A percentile compares a stretch with the other conserved stretches of the same genome.
These are phyloP conservation scores for Mycena vitilis DNA, from an alignment of 768 basidiomycete genomes.

Conservation along the genomic window DNA sequence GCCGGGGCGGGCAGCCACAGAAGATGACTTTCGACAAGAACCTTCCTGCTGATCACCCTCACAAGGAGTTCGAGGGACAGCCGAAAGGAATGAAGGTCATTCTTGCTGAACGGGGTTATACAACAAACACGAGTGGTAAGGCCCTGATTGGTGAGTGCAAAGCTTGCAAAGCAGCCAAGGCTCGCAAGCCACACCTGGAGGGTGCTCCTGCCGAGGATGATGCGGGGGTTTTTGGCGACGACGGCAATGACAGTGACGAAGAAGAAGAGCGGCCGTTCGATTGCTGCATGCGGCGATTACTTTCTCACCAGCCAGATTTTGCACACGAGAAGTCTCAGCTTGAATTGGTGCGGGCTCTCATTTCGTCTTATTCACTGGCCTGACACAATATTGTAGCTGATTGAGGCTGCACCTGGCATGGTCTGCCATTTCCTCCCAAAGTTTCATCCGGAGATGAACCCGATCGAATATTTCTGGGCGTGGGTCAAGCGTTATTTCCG, in stretches of 20 bases:
- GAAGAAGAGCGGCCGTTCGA: constrained; percentile 26
- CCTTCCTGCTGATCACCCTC: constrained; percentile 29
- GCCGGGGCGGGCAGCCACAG: constrained; percentile 19
- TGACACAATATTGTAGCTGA: neutral
- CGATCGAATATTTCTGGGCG: constrained; percentile 25
- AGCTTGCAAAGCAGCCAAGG: constrained; percentile 15
- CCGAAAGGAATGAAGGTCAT: constrained; percentile 36
- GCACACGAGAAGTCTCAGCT: constrained; percentile 31
- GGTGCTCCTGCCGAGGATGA: constrained; percentile 14
- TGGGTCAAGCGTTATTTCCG: constrained; percentile 20
- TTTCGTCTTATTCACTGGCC: neutral
- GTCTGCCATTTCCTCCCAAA: constrained; percentile 21
- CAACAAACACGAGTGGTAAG: constrained; percentile 4
- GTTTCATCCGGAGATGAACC: constrained; percentile 25
- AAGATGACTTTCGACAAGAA: constrained; percentile 13
- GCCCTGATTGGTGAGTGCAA: constrained; percentile 24
- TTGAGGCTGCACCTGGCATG: constrained; percentile 14
- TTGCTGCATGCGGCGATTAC: constrained; percentile 35
- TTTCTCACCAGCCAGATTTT: constrained; percentile 33
- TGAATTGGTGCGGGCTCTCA: constrained; percentile 19
- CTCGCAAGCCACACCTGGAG: constrained; percentile 18
- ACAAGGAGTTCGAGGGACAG: constrained; percentile 29
- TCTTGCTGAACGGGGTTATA: constrained; percentile 35
- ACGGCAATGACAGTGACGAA: constrained; percentile 27
- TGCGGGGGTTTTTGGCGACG: neutral